Evolutionary conservation across 257 asterid species (phyloP).

Genomic region (Mentha longifolia): DNA sequence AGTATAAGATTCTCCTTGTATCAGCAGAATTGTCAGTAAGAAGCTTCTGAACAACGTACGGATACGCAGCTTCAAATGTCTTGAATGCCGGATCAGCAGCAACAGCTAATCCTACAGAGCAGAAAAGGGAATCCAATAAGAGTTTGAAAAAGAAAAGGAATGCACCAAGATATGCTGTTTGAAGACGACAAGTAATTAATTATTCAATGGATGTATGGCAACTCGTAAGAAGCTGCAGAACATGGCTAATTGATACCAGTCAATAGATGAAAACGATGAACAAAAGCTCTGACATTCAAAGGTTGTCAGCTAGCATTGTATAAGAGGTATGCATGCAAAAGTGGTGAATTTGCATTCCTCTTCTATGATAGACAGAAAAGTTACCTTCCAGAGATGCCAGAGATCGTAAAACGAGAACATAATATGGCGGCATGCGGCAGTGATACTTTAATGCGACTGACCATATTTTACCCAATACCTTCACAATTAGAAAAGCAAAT

Average conservation of each 20-base stretch:
- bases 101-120: conserved; percentile 77
- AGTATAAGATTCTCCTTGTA: conserved; percentile 71
- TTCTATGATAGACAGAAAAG: conserved; percentile 26
- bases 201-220: too few relatives aligned
- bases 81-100: conserved; percentile 91
- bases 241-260: neutral
- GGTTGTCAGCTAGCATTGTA: neutral
- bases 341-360: neutral
- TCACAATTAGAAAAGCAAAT: conserved; percentile 31
- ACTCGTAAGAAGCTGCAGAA: too few relatives aligned
- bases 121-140: conserved; percentile 28
- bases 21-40: conserved; percentile 84
- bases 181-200: conserved; percentile 12
- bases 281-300: neutral
- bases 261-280: neutral
- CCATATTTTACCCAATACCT: conserved; percentile 94
- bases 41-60: conserved; percentile 92
- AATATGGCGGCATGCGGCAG: conserved; percentile 97
- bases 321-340: neutral
- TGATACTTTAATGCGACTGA: conserved; percentile 92
- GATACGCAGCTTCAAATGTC: conserved; percentile 97
- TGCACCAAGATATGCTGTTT: neutral
- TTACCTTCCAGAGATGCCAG: conserved; percentile 97
- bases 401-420: conserved; percentile 82
- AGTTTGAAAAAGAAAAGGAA: neutral